These are phyloP conservation scores for Collybia mongolica DNA, from an alignment of 768 basidiomycete species.

Conservation along the genomic window DNA sequence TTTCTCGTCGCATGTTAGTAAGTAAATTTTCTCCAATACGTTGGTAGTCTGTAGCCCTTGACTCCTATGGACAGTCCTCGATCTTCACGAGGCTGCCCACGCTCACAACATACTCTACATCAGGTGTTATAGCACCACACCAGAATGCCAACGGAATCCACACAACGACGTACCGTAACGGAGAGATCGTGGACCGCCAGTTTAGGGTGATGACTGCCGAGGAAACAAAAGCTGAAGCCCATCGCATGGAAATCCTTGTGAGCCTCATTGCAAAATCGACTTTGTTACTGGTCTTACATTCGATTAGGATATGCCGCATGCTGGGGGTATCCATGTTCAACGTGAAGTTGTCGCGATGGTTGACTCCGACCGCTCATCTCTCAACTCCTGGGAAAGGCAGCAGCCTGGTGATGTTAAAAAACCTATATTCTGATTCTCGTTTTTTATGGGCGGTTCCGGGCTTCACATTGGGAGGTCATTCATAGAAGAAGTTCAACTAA, in stretches of 20 bases:
- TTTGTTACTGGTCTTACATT: not conserved
- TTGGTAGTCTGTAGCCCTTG: too few relatives aligned
- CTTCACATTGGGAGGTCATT: too few relatives aligned
- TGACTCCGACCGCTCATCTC: conserved; percentile 13
- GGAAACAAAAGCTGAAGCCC: conserved; percentile 10
- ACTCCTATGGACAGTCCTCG: too few relatives aligned
- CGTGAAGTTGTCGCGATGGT: conserved; percentile 14
- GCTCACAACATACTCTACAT: conserved; percentile 6
- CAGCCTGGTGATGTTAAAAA: conserved; percentile 3
- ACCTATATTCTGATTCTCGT: not conserved
- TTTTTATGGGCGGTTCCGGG: not conserved
- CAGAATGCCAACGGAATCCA: conserved; percentile 8
- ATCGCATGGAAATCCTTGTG: conserved; percentile 13
- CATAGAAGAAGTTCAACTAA: too few relatives aligned
- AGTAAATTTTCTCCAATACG: conserved; percentile 7
- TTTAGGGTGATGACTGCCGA: conserved; percentile 8
- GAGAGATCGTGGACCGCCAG: conserved; percentile 12
- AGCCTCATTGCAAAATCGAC: not conserved
- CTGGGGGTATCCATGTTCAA: conserved; percentile 12
- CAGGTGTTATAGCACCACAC: not conserved
- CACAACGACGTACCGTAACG: conserved; percentile 11
- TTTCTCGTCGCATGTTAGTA: conserved; percentile 16
- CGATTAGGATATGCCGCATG: conserved; percentile 4
- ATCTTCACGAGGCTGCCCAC: not conserved
- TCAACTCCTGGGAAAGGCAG: conserved; percentile 10